Percentiles rank a stretch among this genome's conserved stretches.
phyloP scores from a whole-genome alignment of 495 filamentous ascomycete species.

The Aspergillus olivimuriae region DNA sequence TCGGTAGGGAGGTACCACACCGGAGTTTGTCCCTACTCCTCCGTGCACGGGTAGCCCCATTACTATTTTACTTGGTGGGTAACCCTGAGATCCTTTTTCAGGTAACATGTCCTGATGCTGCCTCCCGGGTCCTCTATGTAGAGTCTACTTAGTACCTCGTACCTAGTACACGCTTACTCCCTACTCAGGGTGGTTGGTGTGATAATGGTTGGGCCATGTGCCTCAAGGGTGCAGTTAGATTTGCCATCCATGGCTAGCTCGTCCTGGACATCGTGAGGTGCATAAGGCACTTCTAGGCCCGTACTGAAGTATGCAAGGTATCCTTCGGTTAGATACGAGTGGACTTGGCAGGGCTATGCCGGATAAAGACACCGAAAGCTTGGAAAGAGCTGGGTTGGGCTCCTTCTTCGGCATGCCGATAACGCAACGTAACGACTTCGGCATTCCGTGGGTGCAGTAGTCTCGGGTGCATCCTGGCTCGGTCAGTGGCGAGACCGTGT shows the following conservation, averaged over 20 bases:
- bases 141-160: too few relatives aligned
- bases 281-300: too few relatives aligned
- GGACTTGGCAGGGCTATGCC: conserved; percentile 9
- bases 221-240: too few relatives aligned
- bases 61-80: not conserved
- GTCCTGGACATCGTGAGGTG: not conserved
- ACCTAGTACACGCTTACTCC: too few relatives aligned
- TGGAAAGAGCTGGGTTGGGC: not conserved
- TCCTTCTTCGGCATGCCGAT: conserved; percentile 15
- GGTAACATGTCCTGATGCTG: too few relatives aligned
- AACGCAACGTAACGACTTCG: conserved; percentile 5
- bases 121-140: not conserved
- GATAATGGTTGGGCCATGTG: too few relatives aligned
- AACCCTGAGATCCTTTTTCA: not conserved
- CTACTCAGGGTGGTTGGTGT: too few relatives aligned
- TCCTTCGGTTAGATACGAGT: not conserved
- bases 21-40: too few relatives aligned
- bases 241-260: not conserved
- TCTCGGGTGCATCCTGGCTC: too few relatives aligned
- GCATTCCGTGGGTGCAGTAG: conserved; percentile 8
- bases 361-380: conserved; percentile 12
- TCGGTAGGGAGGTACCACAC: too few relatives aligned
- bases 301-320: too few relatives aligned
- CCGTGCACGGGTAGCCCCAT: not conserved
- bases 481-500: conserved; percentile 5